phyloP scores from a whole-genome alignment of 2,329 filamentous ascomycete genomes.

The Ophiostoma australiae region DNA sequence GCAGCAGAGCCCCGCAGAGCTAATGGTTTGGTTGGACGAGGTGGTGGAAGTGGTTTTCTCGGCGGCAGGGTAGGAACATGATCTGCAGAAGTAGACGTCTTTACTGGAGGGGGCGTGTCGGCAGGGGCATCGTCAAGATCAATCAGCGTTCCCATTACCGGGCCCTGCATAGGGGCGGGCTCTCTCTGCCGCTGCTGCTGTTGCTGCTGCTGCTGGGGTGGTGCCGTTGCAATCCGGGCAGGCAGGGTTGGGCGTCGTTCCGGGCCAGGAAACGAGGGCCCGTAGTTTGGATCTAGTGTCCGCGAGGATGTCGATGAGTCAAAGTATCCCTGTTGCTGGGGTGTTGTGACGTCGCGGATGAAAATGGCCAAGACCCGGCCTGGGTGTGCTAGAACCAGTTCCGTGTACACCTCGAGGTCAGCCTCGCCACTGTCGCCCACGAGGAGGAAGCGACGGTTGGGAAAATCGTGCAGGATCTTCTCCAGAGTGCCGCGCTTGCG shows the following conservation, averaged over 20 bases:
- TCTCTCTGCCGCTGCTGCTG: conserved; percentile 11
- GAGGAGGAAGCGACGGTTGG: conserved; percentile 79
- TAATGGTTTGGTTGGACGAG: conserved; percentile 54
- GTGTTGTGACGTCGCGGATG: conserved; percentile 90
- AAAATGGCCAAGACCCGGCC: conserved; percentile 81
- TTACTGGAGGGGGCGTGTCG: conserved; percentile 25
- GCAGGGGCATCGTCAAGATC: conserved; percentile 53
- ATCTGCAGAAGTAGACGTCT: not conserved
- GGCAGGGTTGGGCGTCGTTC: conserved; percentile 15
- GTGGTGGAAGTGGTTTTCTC: conserved; percentile 43
- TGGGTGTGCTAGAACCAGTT: conserved; percentile 79
- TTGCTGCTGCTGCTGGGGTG: not conserved
- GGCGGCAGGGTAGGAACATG: not conserved
- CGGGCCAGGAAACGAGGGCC: not conserved
- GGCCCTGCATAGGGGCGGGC: conserved; percentile 31
- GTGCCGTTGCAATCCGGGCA: not conserved
- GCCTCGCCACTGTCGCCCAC: conserved; percentile 96
- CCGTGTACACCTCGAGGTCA: conserved; percentile 94
- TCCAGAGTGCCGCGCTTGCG: conserved; percentile 86
- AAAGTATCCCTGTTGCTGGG: conserved; percentile 69
- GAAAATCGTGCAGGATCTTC: conserved; percentile 82
- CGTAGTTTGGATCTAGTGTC: conserved; percentile 1
- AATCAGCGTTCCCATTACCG: conserved; percentile 54
- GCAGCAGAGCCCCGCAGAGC: conserved; percentile 45
- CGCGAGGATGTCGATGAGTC: conserved; percentile 49